Evolutionary conservation across 306 rosid genomes (phyloP), one percentile per base, ranked within the genome.

Genomic region (Inga leiocalycina): DNA sequence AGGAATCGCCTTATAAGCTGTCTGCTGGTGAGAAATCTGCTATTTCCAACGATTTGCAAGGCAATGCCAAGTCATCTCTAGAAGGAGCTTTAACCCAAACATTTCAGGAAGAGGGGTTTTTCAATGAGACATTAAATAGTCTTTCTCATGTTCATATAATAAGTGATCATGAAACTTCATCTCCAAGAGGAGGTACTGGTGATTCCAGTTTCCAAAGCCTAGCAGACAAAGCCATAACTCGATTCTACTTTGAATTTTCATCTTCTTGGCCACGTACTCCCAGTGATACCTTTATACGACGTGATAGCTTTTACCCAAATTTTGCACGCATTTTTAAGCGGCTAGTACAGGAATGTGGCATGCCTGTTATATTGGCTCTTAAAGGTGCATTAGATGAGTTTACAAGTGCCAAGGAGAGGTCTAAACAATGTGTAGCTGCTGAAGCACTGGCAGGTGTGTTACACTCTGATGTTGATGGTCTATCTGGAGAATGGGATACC

Each of bases 181-280:
- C 89, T 83, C 88, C 97, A 41, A 91, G 99, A 77, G 97, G 98
- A 76, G 79, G 83, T 86, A 97, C 88, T 2, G 97, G 97, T 86
- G 93, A 84, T 84, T 89, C 91, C 86, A 87, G 97, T 85, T 91
- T 96, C 80, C 99, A 96, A 89, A 96, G 97, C 91, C 88, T 92
- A 82, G 98, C 98, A 59, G 99, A 96, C 89, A 96, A 92, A 87
- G 92, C 99, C 43, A 93, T 96, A 79, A 96, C 99, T 78, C 97
- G 88, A 46, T 96, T 96, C 87, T 94, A 92, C 87, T 96, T 96
- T 79, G 99, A 96, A 82, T 96, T 96, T 82, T 90, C 98, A 6
- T 89, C 99, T 80, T 92, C 99, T 76, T 96, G 99, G 99, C 99
- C 99, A n/a, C 99, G 99, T 6, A 96, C 99, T 9, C 97, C 99